A percentile compares a stretch with the other conserved stretches of the same genome.
phyloP scores from a whole-genome alignment of 768 basidiomycete genomes.

The Xanthoconium stramineum region DNA sequence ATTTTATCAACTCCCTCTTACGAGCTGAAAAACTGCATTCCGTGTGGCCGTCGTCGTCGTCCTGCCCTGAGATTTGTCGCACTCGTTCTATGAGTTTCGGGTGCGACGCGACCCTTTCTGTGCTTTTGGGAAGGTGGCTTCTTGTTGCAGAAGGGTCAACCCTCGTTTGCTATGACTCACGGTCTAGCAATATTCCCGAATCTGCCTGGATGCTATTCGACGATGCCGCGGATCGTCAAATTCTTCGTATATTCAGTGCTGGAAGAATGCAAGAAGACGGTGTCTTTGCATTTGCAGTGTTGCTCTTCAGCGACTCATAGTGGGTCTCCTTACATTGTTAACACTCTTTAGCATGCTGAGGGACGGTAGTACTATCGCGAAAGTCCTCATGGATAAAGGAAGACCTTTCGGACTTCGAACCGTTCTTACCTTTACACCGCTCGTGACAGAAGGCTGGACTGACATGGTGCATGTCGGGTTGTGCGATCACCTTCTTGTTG shows the following conservation, averaged over 20 bases:
- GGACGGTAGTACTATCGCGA: constrained; percentile 1
- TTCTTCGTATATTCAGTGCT: background rate
- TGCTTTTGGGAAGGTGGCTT: constrained; percentile 8
- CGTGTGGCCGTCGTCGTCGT: constrained; percentile 6
- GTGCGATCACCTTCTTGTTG: constrained; percentile 7
- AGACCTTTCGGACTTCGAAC: background rate
- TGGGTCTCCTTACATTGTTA: background rate
- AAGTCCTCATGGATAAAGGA: background rate
- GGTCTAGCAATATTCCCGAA: background rate
- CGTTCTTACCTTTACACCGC: background rate
- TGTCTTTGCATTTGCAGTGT: constrained; percentile 3
- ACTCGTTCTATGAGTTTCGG: background rate
- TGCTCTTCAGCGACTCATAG: constrained; percentile 4
- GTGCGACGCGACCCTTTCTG: background rate
- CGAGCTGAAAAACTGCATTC: background rate
- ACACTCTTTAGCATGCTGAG: background rate
- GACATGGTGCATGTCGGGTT: background rate
- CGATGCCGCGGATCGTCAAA: background rate
- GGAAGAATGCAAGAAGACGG: constrained; percentile 1
- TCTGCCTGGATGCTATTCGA: background rate
- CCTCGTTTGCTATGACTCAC: constrained; percentile 11
- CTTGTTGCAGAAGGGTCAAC: constrained; percentile 8
- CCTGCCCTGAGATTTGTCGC: background rate
- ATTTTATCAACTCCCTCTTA: constrained; percentile 4
- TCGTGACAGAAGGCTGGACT: background rate